Base-by-base conservation (phyloP, 164 flowering plant genomes). In the Aristolochia californica region DNA sequence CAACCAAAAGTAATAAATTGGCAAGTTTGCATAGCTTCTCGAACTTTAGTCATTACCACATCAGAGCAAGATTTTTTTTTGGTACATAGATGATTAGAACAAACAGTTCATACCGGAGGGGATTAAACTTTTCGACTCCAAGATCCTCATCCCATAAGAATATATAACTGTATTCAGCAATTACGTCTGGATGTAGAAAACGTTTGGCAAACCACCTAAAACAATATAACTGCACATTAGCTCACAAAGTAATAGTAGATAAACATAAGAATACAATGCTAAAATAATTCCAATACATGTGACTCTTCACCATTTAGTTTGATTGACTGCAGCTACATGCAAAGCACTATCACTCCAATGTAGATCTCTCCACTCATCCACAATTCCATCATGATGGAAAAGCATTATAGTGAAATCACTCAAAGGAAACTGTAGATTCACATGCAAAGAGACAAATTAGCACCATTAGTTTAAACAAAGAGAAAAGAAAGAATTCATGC, bases 191-290 rank as follows among this genome's bases (percentile, higher is more conserved):
- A 72, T 90, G 93, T 64, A 90, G 70, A 65, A 90, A 90, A 20
- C 97, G 82, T 57, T 90, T 90, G 22, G 97, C 93, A 75, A 87
- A 87, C 96, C 96, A 88, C 98, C 98, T 91, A 62, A 30, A 51
- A 24, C 50, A 25, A 45, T 26, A 51, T 18, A 26, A 43, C 20
- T 45, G 12, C 30, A 26, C 5, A 44, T 15, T 10, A 43, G 5
- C 18, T 4, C 43, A 54, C 28, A 23, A 15, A n/a, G 24, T 53
- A 34, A 24, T 24, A 16, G n/a, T 53, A 25, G n/a, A 17, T 45
- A 56, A 21, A 13, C 14, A 43, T n/a, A 27, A 7, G n/a, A 57
- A 43, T 5, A 23, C 13, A 45, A 20, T 27, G 17, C 28, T 13
- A 45, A 57, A 45, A 9, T 12, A 34, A 24, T 44, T 5, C 17